These are phyloP conservation scores for Singerocomus rubriflavus DNA, from an alignment of 1,284 basidiomycete species.

Conservation along the genomic window DNA sequence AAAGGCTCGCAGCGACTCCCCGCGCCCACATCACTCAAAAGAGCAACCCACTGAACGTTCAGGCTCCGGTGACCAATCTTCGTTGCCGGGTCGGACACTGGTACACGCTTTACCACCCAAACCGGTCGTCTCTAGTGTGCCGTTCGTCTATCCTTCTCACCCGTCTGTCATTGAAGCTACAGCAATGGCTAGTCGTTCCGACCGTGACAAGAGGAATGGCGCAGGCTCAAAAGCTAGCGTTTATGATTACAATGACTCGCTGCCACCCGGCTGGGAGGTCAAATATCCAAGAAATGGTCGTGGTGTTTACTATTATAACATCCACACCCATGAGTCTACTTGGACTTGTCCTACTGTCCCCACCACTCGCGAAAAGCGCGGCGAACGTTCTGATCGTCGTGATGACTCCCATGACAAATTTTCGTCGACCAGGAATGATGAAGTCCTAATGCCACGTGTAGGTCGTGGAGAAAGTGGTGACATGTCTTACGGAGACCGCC, in stretches of 20 bases:
- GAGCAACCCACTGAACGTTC: slow-evolving; percentile 25
- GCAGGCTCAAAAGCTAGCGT: slow-evolving; percentile 29
- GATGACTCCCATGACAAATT: slow-evolving; percentile 28
- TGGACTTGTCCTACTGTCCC: slow-evolving; percentile 52
- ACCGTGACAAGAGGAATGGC: slow-evolving; percentile 34
- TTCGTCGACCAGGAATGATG: slow-evolving; percentile 25
- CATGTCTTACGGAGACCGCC: slow-evolving; percentile 53
- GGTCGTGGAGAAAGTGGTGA: slow-evolving; percentile 30
- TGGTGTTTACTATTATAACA: slow-evolving; percentile 59
- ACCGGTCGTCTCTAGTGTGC: slow-evolving; percentile 52
- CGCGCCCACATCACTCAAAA: slow-evolving; percentile 12
- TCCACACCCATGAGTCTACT: slow-evolving; percentile 52
- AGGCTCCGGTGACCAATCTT: slow-evolving; percentile 29
- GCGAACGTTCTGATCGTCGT: slow-evolving; percentile 25
- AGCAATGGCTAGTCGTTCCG: slow-evolving; percentile 49
- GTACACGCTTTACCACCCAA: slow-evolving; percentile 73
- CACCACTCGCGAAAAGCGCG: slow-evolving; percentile 22
- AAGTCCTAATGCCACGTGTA: slow-evolving; percentile 24
- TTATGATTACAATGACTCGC: slow-evolving; percentile 36
- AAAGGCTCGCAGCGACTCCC: slow-evolving; percentile 6
- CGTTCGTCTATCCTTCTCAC: slow-evolving; percentile 54
- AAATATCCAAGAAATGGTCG: slow-evolving; percentile 47
- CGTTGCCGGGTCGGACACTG: slow-evolving; percentile 33
- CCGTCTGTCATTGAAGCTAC: slow-evolving; percentile 56
- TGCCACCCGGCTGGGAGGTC: slow-evolving; percentile 63